Conservation (phyloP, 164 flowering plant genomes). For the Sextonia rubra region DNA sequence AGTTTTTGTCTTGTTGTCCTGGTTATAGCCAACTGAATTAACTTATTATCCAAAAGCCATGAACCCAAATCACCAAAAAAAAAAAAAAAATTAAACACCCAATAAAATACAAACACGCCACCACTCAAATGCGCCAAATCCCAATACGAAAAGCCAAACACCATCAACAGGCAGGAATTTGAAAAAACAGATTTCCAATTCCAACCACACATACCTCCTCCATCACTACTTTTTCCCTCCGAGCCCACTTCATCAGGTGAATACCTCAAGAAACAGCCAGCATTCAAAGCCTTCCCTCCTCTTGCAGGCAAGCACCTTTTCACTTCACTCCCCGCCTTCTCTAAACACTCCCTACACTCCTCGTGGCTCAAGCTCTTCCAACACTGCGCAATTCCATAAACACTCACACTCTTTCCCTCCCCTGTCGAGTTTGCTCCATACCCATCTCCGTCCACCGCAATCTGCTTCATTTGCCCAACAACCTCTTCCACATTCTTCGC, state of each 20-base stretch:
- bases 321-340: conserved; percentile 34
- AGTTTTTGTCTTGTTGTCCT: no score
- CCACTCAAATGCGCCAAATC: not conserved
- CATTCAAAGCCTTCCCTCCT: conserved; percentile 63
- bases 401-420: conserved; percentile 7
- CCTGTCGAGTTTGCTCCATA: conserved; percentile 25
- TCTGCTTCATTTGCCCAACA: conserved; percentile 21
- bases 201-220: not conserved
- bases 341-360: conserved; percentile 57
- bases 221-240: not conserved
- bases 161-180: not conserved
- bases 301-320: conserved; percentile 32
- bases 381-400: conserved; percentile 63
- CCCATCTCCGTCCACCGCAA: conserved; percentile 27
- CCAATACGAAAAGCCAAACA: not conserved
- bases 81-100: not conserved
- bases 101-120: not conserved
- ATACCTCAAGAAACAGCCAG: conserved; percentile 83
- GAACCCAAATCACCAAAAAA: not conserved
- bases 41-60: not conserved
- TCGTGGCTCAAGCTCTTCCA: conserved; percentile 48
- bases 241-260: conserved; percentile 30
- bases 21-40: no score
- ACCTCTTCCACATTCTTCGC: conserved; percentile 15
- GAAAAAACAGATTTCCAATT: not conserved